phyloP scores from a whole-genome alignment of 148 eudicot genomes.

The Dianthus caryophyllus region DNA sequence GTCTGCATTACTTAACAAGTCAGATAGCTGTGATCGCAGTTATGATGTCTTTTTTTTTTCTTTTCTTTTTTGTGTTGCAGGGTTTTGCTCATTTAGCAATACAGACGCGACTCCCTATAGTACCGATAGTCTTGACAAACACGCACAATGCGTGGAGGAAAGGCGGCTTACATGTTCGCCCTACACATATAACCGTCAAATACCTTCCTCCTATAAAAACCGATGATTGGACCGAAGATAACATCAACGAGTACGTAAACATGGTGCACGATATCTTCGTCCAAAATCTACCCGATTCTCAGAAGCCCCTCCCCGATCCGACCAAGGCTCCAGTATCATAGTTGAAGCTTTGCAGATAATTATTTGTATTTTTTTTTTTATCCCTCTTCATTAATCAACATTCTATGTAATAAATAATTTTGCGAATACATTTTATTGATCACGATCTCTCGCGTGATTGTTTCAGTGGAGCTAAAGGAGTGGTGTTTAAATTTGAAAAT shows the following conservation, averaged over 20 bases:
- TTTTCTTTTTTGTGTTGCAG: conserved; percentile 21
- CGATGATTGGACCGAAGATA: conserved; percentile 31
- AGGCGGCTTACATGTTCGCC: conserved; percentile 34
- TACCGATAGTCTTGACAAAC: conserved; percentile 27
- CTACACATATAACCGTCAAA: conserved; percentile 31
- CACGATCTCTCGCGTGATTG: too few species aligned
- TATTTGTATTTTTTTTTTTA: background rate
- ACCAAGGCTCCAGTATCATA: background rate
- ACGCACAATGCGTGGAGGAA: conserved; percentile 36
- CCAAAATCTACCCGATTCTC: conserved; percentile 35
- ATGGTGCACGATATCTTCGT: conserved; percentile 30
- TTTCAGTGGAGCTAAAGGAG: too few species aligned
- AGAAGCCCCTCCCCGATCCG: conserved; percentile 21
- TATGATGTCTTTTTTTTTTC: background rate
- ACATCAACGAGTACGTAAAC: conserved; percentile 29
- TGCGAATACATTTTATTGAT: too few species aligned
- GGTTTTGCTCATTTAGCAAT: conserved; percentile 43
- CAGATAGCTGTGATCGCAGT: too few species aligned
- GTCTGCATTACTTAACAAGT: too few species aligned
- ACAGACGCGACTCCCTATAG: conserved; percentile 30
- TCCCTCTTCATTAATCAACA: background rate
- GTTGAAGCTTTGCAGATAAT: background rate
- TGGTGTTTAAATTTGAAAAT: too few species aligned
- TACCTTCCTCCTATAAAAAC: conserved; percentile 37
- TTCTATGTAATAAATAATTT: background rate